Evolutionary conservation across 78 protist species (phyloP).

Genomic region (Paratrimastix pyriformis): DNA sequence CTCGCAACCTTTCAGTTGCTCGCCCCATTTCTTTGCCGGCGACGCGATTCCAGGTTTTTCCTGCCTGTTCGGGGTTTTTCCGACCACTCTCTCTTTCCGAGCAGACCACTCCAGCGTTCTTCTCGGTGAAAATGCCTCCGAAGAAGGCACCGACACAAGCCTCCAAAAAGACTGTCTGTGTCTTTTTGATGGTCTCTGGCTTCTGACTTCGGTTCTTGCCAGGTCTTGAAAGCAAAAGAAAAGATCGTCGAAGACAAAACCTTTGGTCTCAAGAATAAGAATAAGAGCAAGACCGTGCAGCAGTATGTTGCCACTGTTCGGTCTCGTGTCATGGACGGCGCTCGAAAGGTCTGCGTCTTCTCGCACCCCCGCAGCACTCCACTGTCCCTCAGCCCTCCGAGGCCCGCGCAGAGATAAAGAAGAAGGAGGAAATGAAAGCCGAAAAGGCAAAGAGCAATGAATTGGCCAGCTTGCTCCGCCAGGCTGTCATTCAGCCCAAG

Average conservation of each 20-base stretch:
- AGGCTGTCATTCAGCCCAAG: slow-evolving; percentile 23
- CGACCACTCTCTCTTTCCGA: no score
- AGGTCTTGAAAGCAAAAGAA: slow-evolving; percentile 47
- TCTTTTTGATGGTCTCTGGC: slow-evolving; percentile 33
- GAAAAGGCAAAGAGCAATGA: background rate
- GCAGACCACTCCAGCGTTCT: no score
- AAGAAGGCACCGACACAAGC: slow-evolving; percentile 7
- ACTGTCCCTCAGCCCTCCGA: background rate
- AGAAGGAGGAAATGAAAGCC: slow-evolving; percentile 30
- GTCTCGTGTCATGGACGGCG: slow-evolving; percentile 13
- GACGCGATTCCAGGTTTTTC: no score
- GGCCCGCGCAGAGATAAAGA: background rate
- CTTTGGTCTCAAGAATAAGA: slow-evolving; percentile 81
- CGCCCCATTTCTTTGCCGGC: no score
- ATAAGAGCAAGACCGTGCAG: slow-evolving; percentile 59
- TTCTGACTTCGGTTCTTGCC: slow-evolving; percentile 30
- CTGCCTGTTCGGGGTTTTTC: no score
- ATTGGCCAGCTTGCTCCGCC: slow-evolving; percentile 21
- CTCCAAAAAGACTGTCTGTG: slow-evolving; percentile 9
- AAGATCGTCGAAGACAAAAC: slow-evolving; percentile 75
- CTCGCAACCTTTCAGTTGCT: no score
- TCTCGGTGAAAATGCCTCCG: slow-evolving; percentile 18
- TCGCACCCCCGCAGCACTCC: background rate
- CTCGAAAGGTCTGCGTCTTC: background rate
- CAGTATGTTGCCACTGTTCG: slow-evolving; percentile 37